phyloP scores from a whole-genome alignment of 2,329 filamentous ascomycete genomes.

The Cordyceps cicadae region DNA sequence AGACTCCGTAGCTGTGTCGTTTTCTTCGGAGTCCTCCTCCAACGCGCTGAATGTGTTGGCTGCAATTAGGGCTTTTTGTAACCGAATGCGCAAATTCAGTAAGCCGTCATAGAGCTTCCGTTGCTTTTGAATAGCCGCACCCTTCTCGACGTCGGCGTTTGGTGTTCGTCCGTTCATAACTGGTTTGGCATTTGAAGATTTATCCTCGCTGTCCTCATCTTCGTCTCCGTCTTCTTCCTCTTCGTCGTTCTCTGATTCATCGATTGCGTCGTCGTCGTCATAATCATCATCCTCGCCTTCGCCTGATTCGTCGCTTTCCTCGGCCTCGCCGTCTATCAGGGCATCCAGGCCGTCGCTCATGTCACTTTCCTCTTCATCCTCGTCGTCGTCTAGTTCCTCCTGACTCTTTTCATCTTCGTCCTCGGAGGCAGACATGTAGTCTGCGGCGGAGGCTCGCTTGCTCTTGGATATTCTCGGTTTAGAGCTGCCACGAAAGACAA shows the following conservation, averaged over 20 bases:
- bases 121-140: constrained; percentile 76
- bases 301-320: constrained; percentile 22
- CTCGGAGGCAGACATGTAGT: constrained; percentile 46
- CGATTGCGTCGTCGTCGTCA: constrained; percentile 23
- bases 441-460: constrained; percentile 42
- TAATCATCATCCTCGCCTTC: constrained; percentile 28
- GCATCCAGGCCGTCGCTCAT: constrained; percentile 30
- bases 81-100: constrained; percentile 79
- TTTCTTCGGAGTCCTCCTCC: constrained; percentile 25
- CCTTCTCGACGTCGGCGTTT: constrained; percentile 66
- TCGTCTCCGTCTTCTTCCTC: constrained; percentile 29
- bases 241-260: constrained; percentile 25
- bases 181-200: constrained; percentile 24
- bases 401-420: constrained; percentile 28
- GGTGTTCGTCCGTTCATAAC: constrained; percentile 21
- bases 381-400: constrained; percentile 25
- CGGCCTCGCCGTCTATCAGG: constrained; percentile 23
- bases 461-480: constrained; percentile 34
- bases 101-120: constrained; percentile 79
- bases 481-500: constrained; percentile 53
- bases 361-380: constrained; percentile 25
- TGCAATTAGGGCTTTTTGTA: constrained; percentile 83
- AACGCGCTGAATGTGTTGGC: constrained; percentile 61
- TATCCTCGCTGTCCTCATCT: constrained; percentile 28
- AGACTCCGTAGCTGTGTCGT: constrained; percentile 36